Percentiles rank a stretch among this genome's conserved stretches.
Evolutionary conservation across 2,329 filamentous ascomycete genomes (phyloP).

Genomic region (Pestalotiopsis sp.): DNA sequence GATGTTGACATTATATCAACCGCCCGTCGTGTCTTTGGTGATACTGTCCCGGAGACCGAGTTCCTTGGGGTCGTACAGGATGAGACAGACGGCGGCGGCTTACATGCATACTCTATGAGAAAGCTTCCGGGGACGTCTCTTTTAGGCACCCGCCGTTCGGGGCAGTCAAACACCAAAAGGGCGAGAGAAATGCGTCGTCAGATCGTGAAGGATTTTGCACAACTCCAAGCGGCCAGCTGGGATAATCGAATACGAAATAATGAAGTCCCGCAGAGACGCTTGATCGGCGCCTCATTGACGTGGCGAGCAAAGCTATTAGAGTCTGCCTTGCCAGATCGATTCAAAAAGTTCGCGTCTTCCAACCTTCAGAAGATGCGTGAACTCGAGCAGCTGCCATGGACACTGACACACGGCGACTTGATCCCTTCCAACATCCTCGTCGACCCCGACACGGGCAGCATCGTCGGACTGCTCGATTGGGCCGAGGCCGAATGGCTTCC

Average conservation of each 20-base stretch:
- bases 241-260: slow-evolving; percentile 21
- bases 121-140: slow-evolving; percentile 45
- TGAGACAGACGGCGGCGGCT: slow-evolving; percentile 13
- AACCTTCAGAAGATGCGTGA: slow-evolving; percentile 31
- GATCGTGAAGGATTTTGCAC: slow-evolving; percentile 44
- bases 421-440: slow-evolving; percentile 61
- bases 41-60: slow-evolving; percentile 43
- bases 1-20: slow-evolving; percentile 38
- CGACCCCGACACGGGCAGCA: slow-evolving; percentile 39
- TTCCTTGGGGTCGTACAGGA: slow-evolving; percentile 37
- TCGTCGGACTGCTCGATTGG: slow-evolving; percentile 65
- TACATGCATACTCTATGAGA: slow-evolving; percentile 45
- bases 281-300: slow-evolving; percentile 43
- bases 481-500: slow-evolving; percentile 64
- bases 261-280: slow-evolving; percentile 25
- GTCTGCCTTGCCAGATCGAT: slow-evolving; percentile 36
- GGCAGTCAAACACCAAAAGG: not conserved
- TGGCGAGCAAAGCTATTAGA: slow-evolving; percentile 41
- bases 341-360: slow-evolving; percentile 28
- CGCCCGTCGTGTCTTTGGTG: slow-evolving; percentile 42
- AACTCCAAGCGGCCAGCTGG: slow-evolving; percentile 42
- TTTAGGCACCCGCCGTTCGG: slow-evolving; percentile 26
- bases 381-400: slow-evolving; percentile 52
- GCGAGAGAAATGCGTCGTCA: slow-evolving; percentile 23
- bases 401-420: slow-evolving; percentile 64